These are phyloP conservation scores for Xylariaceae sp. DNA, from an alignment of 2,329 filamentous ascomycete species.

Conservation along the genomic window DNA sequence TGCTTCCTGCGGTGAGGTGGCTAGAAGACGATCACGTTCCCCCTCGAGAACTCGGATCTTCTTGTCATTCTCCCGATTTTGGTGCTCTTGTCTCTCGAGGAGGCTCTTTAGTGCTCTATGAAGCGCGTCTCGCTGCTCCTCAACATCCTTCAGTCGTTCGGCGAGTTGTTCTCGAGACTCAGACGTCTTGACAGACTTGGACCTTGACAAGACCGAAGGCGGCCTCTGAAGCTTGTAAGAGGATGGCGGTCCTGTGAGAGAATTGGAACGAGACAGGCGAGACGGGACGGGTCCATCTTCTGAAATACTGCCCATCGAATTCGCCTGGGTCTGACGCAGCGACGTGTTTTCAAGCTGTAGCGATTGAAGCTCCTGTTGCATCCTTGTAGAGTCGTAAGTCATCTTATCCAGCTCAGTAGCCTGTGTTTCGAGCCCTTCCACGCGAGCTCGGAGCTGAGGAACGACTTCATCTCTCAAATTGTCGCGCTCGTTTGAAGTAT, in stretches of 20 bases:
- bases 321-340: slow-evolving; percentile 44
- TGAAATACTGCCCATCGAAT: slow-evolving; percentile 40
- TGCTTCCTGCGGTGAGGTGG: slow-evolving; percentile 69
- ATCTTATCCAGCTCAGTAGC: slow-evolving; percentile 72
- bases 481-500: slow-evolving; percentile 84
- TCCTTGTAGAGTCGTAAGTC: slow-evolving; percentile 77
- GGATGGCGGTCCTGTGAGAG: slow-evolving; percentile 51
- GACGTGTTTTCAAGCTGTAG: slow-evolving; percentile 70
- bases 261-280: slow-evolving; percentile 47
- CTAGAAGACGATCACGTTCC: slow-evolving; percentile 75
- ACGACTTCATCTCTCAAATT: slow-evolving; percentile 88
- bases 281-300: slow-evolving; percentile 36
- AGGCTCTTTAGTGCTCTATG: slow-evolving; percentile 85
- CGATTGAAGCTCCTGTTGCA: slow-evolving; percentile 82
- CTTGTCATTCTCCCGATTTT: slow-evolving; percentile 82
- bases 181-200: slow-evolving; percentile 58
- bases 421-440: slow-evolving; percentile 78
- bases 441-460: slow-evolving; percentile 72
- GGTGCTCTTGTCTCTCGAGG: slow-evolving; percentile 81
- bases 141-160: slow-evolving; percentile 87
- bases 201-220: slow-evolving; percentile 57
- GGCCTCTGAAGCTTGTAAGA: slow-evolving; percentile 45
- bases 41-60: slow-evolving; percentile 74
- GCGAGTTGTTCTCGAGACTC: slow-evolving; percentile 71
- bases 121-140: slow-evolving; percentile 89